phyloP scores from a whole-genome alignment of 495 filamentous ascomycete species.

The Penicillium coprophilum region DNA sequence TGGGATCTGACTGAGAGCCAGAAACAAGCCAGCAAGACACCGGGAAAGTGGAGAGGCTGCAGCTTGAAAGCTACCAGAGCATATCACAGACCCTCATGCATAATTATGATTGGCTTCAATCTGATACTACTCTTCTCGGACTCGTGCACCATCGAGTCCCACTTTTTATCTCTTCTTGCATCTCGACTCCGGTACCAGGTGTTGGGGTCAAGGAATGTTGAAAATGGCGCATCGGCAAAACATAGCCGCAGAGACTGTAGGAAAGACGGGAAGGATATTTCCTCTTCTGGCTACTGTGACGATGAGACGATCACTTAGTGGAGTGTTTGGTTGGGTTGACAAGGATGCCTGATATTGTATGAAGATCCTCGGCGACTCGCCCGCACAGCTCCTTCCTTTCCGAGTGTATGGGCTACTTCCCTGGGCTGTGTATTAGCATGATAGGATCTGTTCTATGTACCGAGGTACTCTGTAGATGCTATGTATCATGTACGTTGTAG shows the following conservation, averaged over 20 bases:
- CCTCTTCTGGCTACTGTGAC: constrained; percentile 5
- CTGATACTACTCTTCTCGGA: constrained; percentile 2
- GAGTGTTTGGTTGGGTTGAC: constrained; percentile 6
- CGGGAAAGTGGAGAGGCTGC: constrained; percentile 23
- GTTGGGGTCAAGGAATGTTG: background rate
- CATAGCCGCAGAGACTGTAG: constrained; percentile 17
- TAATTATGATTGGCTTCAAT: constrained; percentile 18
- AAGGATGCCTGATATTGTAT: constrained; percentile 10
- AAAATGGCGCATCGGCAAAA: constrained; percentile 17
- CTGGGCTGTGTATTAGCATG: background rate
- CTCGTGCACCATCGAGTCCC: constrained; percentile 6
- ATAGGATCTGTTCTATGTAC: background rate
- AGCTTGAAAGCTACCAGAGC: constrained; percentile 20
- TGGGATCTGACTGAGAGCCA: background rate
- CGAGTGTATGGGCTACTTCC: background rate
- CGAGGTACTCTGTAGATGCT: background rate
- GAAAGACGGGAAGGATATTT: constrained; percentile 1
- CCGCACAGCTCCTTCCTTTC: background rate
- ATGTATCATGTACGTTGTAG: background rate
- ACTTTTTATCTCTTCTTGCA: constrained; percentile 1
- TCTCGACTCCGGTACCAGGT: background rate
- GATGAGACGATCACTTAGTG: constrained; percentile 7
- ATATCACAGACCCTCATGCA: constrained; percentile 25
- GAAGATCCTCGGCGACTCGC: background rate
- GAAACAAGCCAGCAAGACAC: constrained; percentile 6